Percentiles rank a stretch among this genome's conserved stretches.
These are phyloP conservation scores for Phytomonas sp. DNA, from an alignment of 208 protist species.

Conservation along the genomic window DNA sequence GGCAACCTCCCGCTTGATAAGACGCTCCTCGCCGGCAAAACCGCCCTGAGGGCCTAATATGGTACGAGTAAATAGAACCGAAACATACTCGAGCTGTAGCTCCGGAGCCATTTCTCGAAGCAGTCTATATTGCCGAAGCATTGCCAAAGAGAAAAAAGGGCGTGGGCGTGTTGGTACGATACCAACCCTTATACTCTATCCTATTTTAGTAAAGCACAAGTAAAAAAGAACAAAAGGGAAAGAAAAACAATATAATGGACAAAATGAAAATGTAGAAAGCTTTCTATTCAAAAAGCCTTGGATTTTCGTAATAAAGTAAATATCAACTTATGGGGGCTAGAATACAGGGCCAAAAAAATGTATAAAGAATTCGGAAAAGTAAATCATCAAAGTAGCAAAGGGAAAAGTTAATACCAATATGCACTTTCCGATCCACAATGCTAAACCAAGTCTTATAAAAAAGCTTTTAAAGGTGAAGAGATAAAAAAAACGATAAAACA, in stretches of 20 bases:
- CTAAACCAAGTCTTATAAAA: not conserved
- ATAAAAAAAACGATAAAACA: not conserved
- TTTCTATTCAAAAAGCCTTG: not conserved
- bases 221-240: not conserved
- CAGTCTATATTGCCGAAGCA: constrained; percentile 62
- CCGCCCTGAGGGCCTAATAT: constrained; percentile 84
- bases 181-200: not conserved
- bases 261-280: not conserved
- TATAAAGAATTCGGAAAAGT: not conserved
- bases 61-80: constrained; percentile 80
- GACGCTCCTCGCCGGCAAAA: constrained; percentile 85
- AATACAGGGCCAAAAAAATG: not conserved
- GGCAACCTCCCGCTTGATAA: constrained; percentile 85
- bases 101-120: constrained; percentile 80
- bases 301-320: not conserved
- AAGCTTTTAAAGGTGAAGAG: not conserved
- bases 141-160: constrained; percentile 12
- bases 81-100: constrained; percentile 84
- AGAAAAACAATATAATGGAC: not conserved
- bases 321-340: not conserved
- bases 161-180: not conserved
- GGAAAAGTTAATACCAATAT: not conserved
- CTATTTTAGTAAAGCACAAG: not conserved
- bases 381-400: not conserved
- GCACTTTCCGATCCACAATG: not conserved